Evolutionary conservation across 2,329 filamentous ascomycete species (phyloP).

Genomic region (Conoideocrella luteorostrata): DNA sequence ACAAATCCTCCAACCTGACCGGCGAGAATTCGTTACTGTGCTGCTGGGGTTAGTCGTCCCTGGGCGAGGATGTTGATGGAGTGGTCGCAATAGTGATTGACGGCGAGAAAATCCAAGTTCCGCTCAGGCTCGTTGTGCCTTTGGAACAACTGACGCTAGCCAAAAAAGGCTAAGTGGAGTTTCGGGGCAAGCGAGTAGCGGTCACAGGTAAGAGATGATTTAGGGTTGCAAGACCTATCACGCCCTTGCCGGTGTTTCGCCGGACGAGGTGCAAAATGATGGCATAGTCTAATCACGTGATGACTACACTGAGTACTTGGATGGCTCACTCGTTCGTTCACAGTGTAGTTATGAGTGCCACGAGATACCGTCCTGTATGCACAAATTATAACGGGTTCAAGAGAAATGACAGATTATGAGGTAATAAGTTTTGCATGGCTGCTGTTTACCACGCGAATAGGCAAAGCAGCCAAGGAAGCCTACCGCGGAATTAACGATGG

Average conservation of each 20-base stretch:
- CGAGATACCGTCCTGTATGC: too few species aligned
- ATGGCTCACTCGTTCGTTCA: too few species aligned
- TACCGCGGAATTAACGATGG: too few species aligned
- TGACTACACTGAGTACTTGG: too few species aligned
- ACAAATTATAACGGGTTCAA: too few species aligned
- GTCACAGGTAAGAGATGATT: conserved; percentile 22
- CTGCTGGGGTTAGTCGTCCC: conserved; percentile 37
- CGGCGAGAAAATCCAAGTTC: conserved; percentile 34
- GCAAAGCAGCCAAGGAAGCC: too few species aligned
- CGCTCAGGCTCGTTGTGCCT: conserved; percentile 34
- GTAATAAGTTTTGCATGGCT: too few species aligned
- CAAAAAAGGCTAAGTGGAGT: conserved; percentile 21
- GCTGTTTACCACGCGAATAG: too few species aligned
- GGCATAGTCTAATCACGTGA: too few species aligned
- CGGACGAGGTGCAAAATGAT: too few species aligned
- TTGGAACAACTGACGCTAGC: conserved; percentile 27
- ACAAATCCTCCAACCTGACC: conserved; percentile 31
- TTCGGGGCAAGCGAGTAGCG: conserved; percentile 30
- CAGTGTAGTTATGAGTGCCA: too few species aligned
- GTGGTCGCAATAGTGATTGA: conserved; percentile 34
- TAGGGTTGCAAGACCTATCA: conserved; percentile 37
- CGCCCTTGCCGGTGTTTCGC: conserved; percentile 22
- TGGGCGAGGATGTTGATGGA: conserved; percentile 28
- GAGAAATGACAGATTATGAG: too few species aligned
- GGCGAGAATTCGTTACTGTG: conserved; percentile 34